These are phyloP conservation scores for Phoma sp. DNA, from an alignment of 2,329 filamentous ascomycete genomes.

Conservation along the genomic window DNA sequence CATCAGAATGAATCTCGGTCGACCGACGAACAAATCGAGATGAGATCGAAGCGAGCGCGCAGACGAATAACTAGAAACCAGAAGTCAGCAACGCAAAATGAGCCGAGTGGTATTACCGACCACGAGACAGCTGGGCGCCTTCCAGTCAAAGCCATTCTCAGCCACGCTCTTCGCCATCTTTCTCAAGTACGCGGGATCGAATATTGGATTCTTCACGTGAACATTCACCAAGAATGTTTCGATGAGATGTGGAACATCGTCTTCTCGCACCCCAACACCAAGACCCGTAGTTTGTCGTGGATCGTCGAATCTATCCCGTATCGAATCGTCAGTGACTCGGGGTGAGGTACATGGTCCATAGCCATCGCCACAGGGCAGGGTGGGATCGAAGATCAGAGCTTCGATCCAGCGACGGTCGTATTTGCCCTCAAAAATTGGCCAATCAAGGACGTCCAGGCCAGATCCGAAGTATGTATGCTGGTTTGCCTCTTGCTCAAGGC, in stretches of 20 bases:
- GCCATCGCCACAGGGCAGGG: constrained; percentile 2
- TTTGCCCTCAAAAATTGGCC: constrained; percentile 38
- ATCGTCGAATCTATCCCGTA: constrained; percentile 5
- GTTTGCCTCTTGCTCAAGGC: neutral
- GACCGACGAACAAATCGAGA: constrained; percentile 34
- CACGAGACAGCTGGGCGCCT: constrained; percentile 38
- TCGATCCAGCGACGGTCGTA: constrained; percentile 23
- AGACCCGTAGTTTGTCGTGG: constrained; percentile 1
- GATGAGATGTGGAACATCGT: constrained; percentile 35
- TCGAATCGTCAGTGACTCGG: constrained; percentile 4
- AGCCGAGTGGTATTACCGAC: constrained; percentile 19
- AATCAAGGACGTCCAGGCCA: constrained; percentile 35
- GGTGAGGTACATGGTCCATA: constrained; percentile 5
- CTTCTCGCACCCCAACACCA: constrained; percentile 28
- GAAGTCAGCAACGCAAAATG: neutral
- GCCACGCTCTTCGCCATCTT: constrained; percentile 27
- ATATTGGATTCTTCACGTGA: constrained; percentile 45
- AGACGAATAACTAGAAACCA: constrained; percentile 35
- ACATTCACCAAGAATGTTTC: constrained; percentile 40
- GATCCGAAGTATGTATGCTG: constrained; percentile 4
- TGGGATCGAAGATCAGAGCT: constrained; percentile 20
- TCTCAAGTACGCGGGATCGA: constrained; percentile 33
- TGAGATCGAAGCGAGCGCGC: constrained; percentile 40
- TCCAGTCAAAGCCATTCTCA: constrained; percentile 37
- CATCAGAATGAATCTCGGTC: neutral